phyloP scores from a whole-genome alignment of 169 alveolate genomes.

The Plasmodium adleri region DNA sequence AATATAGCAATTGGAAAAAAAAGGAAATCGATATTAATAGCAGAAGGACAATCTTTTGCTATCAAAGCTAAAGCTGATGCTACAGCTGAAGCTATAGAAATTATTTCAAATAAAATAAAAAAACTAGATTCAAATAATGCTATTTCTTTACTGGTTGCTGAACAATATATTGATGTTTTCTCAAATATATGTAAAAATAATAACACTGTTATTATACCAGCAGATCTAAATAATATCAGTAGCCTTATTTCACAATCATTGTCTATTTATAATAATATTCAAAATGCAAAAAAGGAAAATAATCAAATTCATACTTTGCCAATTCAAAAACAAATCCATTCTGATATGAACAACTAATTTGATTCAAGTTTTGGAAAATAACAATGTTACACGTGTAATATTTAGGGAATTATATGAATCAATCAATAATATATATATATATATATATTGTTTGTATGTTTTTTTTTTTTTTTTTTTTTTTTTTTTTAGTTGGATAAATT shows the following conservation, averaged over 20 bases:
- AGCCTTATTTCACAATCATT: conserved; percentile 85
- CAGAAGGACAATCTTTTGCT: conserved; percentile 94
- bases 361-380: background rate
- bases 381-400: background rate
- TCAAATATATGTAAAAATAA: conserved; percentile 86
- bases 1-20: conserved; percentile 94
- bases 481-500: too few relatives aligned
- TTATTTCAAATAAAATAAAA: conserved; percentile 81
- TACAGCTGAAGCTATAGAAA: conserved; percentile 87
- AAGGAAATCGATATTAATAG: conserved; percentile 89
- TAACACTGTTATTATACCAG: conserved; percentile 89
- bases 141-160: conserved; percentile 87
- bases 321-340: background rate
- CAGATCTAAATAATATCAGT: conserved; percentile 83
- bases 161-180: conserved; percentile 89
- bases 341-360: conserved; percentile 27
- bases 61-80: conserved; percentile 88
- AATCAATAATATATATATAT: conserved; percentile 9
- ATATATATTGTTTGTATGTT: background rate
- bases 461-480: too few relatives aligned
- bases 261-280: conserved; percentile 80
- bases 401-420: background rate
- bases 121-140: conserved; percentile 85
- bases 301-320: conserved; percentile 8
- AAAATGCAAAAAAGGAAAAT: conserved; percentile 14